Percentiles rank a stretch among this genome's conserved stretches.
phyloP scores from a whole-genome alignment of 345 rosid species.

The Adansonia digitata region DNA sequence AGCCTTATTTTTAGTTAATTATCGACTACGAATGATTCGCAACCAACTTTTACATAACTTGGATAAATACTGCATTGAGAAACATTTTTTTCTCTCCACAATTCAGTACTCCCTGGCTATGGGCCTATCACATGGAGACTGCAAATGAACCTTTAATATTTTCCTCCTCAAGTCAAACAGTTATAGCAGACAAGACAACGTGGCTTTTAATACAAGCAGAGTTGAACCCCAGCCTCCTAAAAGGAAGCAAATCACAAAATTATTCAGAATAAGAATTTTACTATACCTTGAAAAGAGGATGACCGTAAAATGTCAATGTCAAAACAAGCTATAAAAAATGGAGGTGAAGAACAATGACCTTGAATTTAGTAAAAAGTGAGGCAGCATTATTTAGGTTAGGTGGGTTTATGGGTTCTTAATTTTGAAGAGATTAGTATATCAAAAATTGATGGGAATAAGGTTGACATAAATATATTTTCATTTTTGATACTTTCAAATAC shows the following conservation, averaged over 20 bases:
- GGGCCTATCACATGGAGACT: not conserved
- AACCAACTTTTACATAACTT: not conserved
- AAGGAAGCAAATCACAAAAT: not conserved
- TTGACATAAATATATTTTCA: not conserved
- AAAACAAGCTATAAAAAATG: not conserved
- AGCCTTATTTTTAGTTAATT: not conserved
- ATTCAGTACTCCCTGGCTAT: not conserved
- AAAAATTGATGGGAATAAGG: not conserved
- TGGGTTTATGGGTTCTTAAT: not conserved
- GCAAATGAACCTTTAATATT: not conserved
- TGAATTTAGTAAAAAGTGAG: not conserved
- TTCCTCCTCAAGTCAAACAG: not conserved
- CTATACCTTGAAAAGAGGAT: not conserved
- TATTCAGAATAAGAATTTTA: not conserved
- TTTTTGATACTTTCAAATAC: not conserved
- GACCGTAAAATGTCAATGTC: not conserved
- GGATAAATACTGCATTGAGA: not conserved
- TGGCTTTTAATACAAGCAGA: not conserved
- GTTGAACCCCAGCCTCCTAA: not conserved
- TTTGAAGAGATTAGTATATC: not conserved
- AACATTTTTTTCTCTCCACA: not conserved
- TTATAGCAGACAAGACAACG: not conserved
- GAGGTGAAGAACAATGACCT: not conserved
- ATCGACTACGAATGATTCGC: not conserved
- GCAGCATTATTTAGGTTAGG: not conserved